Evolutionary conservation across 768 basidiomycete genomes (phyloP), one percentile per base, ranked within the genome.

Genomic region (Daedaleopsis nitida): DNA sequence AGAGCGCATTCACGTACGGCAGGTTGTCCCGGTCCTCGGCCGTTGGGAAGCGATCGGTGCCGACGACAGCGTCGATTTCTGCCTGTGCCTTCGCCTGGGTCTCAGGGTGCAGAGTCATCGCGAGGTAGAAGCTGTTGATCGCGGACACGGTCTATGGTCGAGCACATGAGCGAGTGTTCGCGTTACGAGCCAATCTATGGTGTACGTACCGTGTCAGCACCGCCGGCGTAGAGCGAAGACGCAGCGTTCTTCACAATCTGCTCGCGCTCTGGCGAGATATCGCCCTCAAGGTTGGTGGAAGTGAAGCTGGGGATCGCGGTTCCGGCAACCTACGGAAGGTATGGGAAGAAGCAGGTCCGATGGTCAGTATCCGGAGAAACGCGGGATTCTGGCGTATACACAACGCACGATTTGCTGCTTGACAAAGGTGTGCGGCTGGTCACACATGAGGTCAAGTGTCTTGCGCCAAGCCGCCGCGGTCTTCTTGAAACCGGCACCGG

Each of bases 161-260:
- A 6, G 45, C 47, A 55, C 37, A 23, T 45, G 34, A 38, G 16
- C 21, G 6, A 3, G 39, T 12, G 3, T 19, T 37, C 16, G 7
- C 32, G 44, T 42, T 44, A 14, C 27, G 35, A 16, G n/a, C 49
- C 45, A 45, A 0, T n/a, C 5, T 17, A 42, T 9, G 14, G 38
- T 5, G 24, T 37, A 63, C 73, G n/a, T 54, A 78, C 79, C 51
- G 79, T 79, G 58, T 77, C 75, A 12, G 72, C 74, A 24, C 75
- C 80, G 64, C 68, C 65, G 23, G 65, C 57, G 23, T 68, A 66
- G 37, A 72, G 43, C 9, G 73, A 70, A 14, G 65, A 58, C 19
- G 72, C 78, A 42, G 86, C 83, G 85, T 87, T 88, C 70, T 87
- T 89, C 59, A 90, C 76, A 62, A 84, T 81, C 53, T 80, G 73